Percentiles rank a stretch among this genome's conserved stretches.
Evolutionary conservation across 768 basidiomycete species (phyloP).

Genomic region (Holtermannia corniformis): DNA sequence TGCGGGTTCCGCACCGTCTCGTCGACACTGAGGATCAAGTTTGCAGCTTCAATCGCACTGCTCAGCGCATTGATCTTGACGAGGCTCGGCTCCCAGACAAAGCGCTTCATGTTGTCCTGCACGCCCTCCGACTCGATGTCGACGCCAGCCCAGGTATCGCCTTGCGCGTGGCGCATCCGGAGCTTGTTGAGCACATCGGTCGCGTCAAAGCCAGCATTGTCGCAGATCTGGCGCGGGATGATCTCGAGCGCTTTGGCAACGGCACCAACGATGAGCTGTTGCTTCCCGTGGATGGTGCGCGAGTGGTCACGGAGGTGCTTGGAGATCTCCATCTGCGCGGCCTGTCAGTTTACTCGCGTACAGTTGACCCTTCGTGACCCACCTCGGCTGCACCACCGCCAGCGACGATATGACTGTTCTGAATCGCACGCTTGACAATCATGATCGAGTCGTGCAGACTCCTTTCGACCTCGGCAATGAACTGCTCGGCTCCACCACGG

Average conservation of each 20-base stretch:
- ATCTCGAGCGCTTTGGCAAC: constrained; percentile 96
- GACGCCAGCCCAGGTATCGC: constrained; percentile 84
- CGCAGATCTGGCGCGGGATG: constrained; percentile 95
- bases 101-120: constrained; percentile 91
- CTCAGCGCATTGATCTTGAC: constrained; percentile 92
- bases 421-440: constrained; percentile 97
- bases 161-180: constrained; percentile 86
- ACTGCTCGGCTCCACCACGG: constrained; percentile 94
- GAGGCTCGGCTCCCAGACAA: constrained; percentile 96
- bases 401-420: constrained; percentile 91
- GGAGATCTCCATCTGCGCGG: constrained; percentile 84
- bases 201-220: constrained; percentile 95
- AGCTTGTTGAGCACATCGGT: constrained; percentile 96
- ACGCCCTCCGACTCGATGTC: constrained; percentile 84
- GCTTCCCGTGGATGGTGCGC: constrained; percentile 86
- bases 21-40: constrained; percentile 88
- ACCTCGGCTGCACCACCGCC: constrained; percentile 97
- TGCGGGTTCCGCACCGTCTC: constrained; percentile 96
- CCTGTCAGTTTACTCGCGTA: background rate
- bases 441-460: constrained; percentile 98
- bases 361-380: constrained; percentile 12
- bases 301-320: constrained; percentile 87
- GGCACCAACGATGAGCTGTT: constrained; percentile 84
- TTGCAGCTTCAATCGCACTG: constrained; percentile 93
- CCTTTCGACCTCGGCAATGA: constrained; percentile 95